Base-by-base conservation (phyloP, 2,329 filamentous ascomycete species). In the Paracoccidioides brasiliensis region DNA sequence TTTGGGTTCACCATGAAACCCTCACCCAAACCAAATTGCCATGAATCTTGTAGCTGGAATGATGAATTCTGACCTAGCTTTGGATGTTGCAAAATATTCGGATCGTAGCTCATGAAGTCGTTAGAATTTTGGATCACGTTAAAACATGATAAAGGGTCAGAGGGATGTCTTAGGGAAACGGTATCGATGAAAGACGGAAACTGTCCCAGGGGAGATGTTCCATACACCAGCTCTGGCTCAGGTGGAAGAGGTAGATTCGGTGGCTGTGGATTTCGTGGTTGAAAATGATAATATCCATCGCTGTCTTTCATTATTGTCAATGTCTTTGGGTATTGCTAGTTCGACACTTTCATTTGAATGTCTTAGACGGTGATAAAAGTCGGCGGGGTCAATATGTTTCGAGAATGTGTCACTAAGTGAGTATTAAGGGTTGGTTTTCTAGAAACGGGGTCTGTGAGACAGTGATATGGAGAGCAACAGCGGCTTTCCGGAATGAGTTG, bases 401-500 rank as follows among this genome's bases (percentile, higher is more conserved):
- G 53, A 43, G 22, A 46, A 43, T n/a, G 32, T 52, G 49, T 52
- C 38, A 46, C 32, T 55, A 56, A 52, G 53, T 48, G 57, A 53
- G 53, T 51, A 52, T 56, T 42, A 59, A 52, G 7, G 41, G 54
- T 46, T 52, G 56, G 42, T 33, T 54, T 58, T 59, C 54, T 57
- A 60, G 55, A 56, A 58, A 53, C 49, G 49, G 53, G 55, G 55
- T 55, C 45, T 60, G 62, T 62, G 58, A 58, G 61, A 63, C 58
- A 54, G 56, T 60, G 56, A 58, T 59, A 63, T 60, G 60, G 50
- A 58, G 55, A 56, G 57, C 28, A 54, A 56, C 53, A 55, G 55
- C 44, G 52, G 33, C 52, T 53, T 56, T 57, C 54, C 55, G 58
- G 51, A 44, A 55, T 30, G 37, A 54, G 35, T 38, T 53, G 12